Base-by-base conservation (phyloP, 1,284 basidiomycete genomes). In the Boletellus sp. region DNA sequence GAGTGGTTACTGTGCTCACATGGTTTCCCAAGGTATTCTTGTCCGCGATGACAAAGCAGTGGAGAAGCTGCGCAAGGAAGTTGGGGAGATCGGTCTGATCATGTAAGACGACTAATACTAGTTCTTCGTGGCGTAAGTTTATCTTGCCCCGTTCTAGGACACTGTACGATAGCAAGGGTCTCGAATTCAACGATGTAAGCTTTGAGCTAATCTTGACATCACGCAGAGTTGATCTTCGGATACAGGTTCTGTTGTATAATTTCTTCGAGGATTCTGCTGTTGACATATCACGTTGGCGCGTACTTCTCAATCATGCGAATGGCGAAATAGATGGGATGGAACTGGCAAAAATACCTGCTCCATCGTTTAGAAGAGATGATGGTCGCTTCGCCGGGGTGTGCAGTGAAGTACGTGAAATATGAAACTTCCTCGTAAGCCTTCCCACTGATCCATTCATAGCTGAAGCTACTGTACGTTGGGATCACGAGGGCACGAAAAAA, bases 211-310 rank as follows among this genome's bases (percentile, higher is more conserved):
- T 47, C n/a, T 4, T 1, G 12, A 30, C 6, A 2, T 5, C 12
- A 15, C 40, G 15, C 5, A 32, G 4, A 32, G 36, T 21, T 60
- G 11, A 65, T 32, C 1, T 2, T 33, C 12, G 24, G 35, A 52
- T n/a, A n/a, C 59, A 88, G 83, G 86, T 89, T 4, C 69, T 89
- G 2, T 61, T 89, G 2, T 88, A 82, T 59, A 80, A 87, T 53
- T 87, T 87, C 65, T 89, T 89, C 57, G 73, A 80, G 38, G 84
- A 88, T 58, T 88, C 86, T 0, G 62, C 64, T 0, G 71, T 77
- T 0, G 74, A 77, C 35, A 39, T 65, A 1, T 66, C 75, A 0
- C 78, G 80, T 50, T 89, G 86, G 86, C 72, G 83, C 10, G 68
- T 85, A 0, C 65, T 89, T 15, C 62, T 86, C n/a, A 79, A 79